Percentiles rank a stretch among this genome's conserved stretches.
phyloP scores from a whole-genome alignment of 2,329 filamentous ascomycete species.

The Rutstroemia sp. region DNA sequence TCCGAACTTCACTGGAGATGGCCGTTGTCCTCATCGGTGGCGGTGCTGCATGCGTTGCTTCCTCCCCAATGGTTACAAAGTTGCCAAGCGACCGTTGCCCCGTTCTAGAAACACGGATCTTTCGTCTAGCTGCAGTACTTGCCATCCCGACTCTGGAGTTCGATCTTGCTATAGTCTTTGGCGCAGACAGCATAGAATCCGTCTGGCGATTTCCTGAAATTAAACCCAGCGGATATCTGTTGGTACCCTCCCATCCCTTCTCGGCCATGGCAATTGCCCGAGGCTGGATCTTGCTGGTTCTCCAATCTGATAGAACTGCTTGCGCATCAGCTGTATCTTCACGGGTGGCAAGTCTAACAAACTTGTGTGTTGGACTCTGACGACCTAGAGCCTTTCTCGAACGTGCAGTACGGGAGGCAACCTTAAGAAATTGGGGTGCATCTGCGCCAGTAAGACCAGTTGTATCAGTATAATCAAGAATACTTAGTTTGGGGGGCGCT shows the following conservation, averaged over 20 bases:
- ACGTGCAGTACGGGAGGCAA: constrained; percentile 52
- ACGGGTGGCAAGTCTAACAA: constrained; percentile 54
- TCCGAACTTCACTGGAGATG: background rate
- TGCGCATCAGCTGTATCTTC: constrained; percentile 52
- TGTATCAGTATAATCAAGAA: constrained; percentile 49
- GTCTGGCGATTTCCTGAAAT: constrained; percentile 20
- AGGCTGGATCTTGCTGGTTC: constrained; percentile 26
- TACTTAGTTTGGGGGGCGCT: constrained; percentile 44
- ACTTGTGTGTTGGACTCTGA: constrained; percentile 46
- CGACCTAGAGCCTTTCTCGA: constrained; percentile 42
- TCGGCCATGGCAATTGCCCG: constrained; percentile 1
- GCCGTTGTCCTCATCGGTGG: background rate
- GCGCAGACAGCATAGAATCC: constrained; percentile 5
- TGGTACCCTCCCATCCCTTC: background rate
- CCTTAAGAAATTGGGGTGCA: constrained; percentile 50
- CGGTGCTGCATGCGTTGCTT: background rate
- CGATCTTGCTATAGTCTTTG: background rate
- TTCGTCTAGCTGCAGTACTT: constrained; percentile 8
- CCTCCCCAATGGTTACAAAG: constrained; percentile 25
- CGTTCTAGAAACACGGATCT: constrained; percentile 17
- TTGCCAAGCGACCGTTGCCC: constrained; percentile 24
- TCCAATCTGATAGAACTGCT: constrained; percentile 48
- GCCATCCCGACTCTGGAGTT: background rate
- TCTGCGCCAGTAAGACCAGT: background rate
- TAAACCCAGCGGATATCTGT: constrained; percentile 12